phyloP scores from a whole-genome alignment of 768 basidiomycete species.

The Lactarius indigo region DNA sequence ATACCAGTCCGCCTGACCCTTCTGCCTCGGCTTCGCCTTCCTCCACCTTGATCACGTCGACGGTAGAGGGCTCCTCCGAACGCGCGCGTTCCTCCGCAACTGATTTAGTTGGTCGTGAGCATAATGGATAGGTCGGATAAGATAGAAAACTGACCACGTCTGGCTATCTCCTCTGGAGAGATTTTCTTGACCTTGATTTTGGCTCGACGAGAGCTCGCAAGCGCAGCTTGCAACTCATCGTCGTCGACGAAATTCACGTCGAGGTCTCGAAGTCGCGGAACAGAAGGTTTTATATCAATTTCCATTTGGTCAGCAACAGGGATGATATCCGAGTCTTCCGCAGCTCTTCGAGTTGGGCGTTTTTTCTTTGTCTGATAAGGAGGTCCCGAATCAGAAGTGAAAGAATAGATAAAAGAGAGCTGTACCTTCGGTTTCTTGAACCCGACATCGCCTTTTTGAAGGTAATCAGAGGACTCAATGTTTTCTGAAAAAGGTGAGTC shows the following conservation, averaged over 20 bases:
- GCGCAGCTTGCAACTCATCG: constrained; percentile 92
- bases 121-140: not conserved
- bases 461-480: constrained; percentile 78
- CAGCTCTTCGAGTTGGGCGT: constrained; percentile 63
- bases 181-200: constrained; percentile 75
- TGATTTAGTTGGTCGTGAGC: constrained; percentile 32
- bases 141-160: constrained; percentile 52
- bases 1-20: constrained; percentile 61
- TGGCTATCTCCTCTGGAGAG: constrained; percentile 78
- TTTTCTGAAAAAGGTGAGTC: constrained; percentile 55
- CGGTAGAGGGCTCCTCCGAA: constrained; percentile 43
- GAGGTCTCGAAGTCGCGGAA: constrained; percentile 66
- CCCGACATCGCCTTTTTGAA: constrained; percentile 86
- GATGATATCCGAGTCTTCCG: constrained; percentile 48
- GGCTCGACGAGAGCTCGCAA: constrained; percentile 80
- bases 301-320: constrained; percentile 64
- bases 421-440: constrained; percentile 92
- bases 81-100: constrained; percentile 61
- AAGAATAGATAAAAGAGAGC: not conserved
- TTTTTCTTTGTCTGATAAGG: constrained; percentile 84
- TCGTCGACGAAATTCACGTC: constrained; percentile 95
- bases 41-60: constrained; percentile 45
- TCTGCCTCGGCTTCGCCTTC: constrained; percentile 47
- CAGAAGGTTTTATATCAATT: constrained; percentile 69
- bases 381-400: not conserved